Evolutionary conservation across 352 stramenopile genomes (phyloP).

Genomic region (Pythium myriotylum): DNA sequence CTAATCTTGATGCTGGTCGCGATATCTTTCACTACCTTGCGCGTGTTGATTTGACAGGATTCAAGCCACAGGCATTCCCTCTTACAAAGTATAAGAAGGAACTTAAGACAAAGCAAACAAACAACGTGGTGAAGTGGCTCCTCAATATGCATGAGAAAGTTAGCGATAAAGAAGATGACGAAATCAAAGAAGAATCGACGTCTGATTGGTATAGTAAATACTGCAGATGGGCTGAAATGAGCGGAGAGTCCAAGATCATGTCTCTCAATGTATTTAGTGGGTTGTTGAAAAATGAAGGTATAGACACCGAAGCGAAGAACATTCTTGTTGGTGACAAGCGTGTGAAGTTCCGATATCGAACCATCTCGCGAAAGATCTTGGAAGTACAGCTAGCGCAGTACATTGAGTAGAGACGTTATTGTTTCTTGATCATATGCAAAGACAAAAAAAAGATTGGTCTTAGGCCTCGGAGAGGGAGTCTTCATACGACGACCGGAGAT

Average conservation of each 20-base stretch:
- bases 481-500: too few relatives aligned
- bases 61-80: constrained; percentile 23
- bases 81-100: constrained; percentile 29
- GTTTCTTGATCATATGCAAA: constrained; percentile 16
- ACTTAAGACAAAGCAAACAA: constrained; percentile 25
- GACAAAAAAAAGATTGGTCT: too few relatives aligned
- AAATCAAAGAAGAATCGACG: constrained; percentile 19
- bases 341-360: constrained; percentile 17
- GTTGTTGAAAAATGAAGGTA: constrained; percentile 17
- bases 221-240: constrained; percentile 17
- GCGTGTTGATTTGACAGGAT: constrained; percentile 24
- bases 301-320: constrained; percentile 18
- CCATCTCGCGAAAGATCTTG: constrained; percentile 18
- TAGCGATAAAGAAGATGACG: constrained; percentile 14
- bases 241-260: constrained; percentile 16
- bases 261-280: constrained; percentile 22
- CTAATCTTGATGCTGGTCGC: constrained; percentile 21
- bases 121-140: constrained; percentile 18
- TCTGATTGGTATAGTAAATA: constrained; percentile 19
- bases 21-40: constrained; percentile 26
- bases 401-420: constrained; percentile 14
- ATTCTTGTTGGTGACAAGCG: constrained; percentile 15
- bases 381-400: constrained; percentile 14
- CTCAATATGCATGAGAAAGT: constrained; percentile 16
- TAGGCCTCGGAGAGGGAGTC: too few relatives aligned